A percentile compares a stretch with the other conserved stretches of the same genome.
Conservation (phyloP, 2,329 filamentous ascomycete species). For the Lizonia empirigonia region DNA sequence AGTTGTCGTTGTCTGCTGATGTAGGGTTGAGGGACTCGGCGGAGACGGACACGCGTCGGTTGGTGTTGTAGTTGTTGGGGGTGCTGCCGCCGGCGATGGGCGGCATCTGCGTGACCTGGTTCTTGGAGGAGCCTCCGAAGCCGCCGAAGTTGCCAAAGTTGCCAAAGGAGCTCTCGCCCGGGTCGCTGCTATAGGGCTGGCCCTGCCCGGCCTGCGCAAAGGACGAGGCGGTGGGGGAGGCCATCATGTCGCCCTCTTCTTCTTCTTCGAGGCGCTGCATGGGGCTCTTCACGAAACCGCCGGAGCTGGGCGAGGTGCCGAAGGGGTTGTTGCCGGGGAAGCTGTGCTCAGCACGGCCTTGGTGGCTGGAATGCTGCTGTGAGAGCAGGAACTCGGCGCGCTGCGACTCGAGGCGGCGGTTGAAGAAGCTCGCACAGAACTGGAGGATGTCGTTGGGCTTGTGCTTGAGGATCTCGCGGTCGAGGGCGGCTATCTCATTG, state of each 20-base stretch:
- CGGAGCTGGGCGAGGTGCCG: slow-evolving; percentile 54
- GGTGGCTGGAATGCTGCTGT: slow-evolving; percentile 53
- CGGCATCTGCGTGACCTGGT: slow-evolving; percentile 48
- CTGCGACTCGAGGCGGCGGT: slow-evolving; percentile 68
- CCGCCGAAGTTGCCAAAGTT: slow-evolving; percentile 46
- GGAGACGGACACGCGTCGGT: slow-evolving; percentile 91
- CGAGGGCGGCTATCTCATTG: slow-evolving; percentile 67
- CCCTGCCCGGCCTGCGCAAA: slow-evolving; percentile 52
- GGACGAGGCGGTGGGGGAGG: slow-evolving; percentile 68
- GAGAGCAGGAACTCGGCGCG: slow-evolving; percentile 61
- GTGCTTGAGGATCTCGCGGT: slow-evolving; percentile 63
- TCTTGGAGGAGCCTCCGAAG: slow-evolving; percentile 39
- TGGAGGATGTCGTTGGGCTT: slow-evolving; percentile 69
- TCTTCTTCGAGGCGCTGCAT: slow-evolving; percentile 76
- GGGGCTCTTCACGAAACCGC: slow-evolving; percentile 53
- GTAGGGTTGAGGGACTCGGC: slow-evolving; percentile 94
- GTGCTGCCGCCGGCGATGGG: slow-evolving; percentile 62
- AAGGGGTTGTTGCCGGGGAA: slow-evolving; percentile 85
- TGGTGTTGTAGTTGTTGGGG: slow-evolving; percentile 94
- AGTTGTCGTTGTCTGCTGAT: slow-evolving; percentile 82
- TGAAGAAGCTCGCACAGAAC: slow-evolving; percentile 73
- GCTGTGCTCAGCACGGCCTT: slow-evolving; percentile 65
- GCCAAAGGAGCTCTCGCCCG: slow-evolving; percentile 44
- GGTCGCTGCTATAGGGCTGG: slow-evolving; percentile 39
- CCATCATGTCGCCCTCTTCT: slow-evolving; percentile 77